Base-by-base conservation (phyloP, 2,329 filamentous ascomycete genomes). In the Aureobasidium zeae region DNA sequence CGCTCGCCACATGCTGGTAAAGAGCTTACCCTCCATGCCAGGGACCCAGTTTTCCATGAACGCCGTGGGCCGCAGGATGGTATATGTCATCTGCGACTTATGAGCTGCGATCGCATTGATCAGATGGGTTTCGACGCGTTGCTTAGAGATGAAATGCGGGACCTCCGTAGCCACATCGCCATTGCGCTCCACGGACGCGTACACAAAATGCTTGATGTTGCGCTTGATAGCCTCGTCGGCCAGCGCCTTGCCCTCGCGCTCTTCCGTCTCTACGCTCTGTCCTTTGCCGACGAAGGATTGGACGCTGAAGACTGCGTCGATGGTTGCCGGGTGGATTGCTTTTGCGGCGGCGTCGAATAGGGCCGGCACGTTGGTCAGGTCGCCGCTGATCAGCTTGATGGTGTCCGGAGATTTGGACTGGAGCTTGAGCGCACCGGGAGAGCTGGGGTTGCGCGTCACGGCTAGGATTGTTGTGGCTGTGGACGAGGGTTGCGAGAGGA, bases 41-140 rank as follows among this genome's bases (percentile, higher is more conserved):
- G 67, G 63, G 2, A 53, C 57, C 4, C 74, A 52, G 58, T 80
- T 77, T 38, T 82, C 77, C 64, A 79, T 74, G 60, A 82, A 82
- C 2, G 72, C 74, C 0, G 73, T 71, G 0, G 78, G 78, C 3
- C 77, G 69, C 2, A 82, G 61, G 28, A 82, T 72, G 0, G 75
- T 79, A 71, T 74, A 82, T 5, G 60, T 61, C 74, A 79, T 77
- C 0, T 53, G 57, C 1, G 63, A 64, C n/a, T n/a, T n/a, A n/a
- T n/a, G n/a, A 1, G 63, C 62, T 13, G 60, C 61, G 4, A 62
- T 50, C 21, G 62, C 59, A 13, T 69, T 61, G 15, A 72, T 61
- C n/a, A 83, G 67, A 50, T 83, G 66, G 41, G 71, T 61, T 60
- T 83, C 80, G 52, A 83, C 77, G 9, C 69, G 58, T 51, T 75